These are phyloP conservation scores for Rhododendron griersonianum DNA, from an alignment of 148 eudicot species.

Conservation along the genomic window DNA sequence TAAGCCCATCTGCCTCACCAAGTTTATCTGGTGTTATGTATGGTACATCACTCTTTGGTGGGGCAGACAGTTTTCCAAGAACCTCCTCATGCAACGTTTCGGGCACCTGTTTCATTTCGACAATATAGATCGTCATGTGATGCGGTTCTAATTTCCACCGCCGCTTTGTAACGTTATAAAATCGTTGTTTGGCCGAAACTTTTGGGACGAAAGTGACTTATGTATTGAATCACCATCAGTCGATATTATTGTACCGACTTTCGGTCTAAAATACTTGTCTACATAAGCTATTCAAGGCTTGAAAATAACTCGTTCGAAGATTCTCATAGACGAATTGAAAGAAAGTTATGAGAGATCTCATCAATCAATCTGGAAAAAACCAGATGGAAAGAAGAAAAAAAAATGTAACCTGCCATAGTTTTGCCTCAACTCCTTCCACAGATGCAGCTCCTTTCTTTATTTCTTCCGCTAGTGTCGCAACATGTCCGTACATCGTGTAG, in stretches of 20 bases:
- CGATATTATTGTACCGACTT: too few species aligned
- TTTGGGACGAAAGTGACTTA: neutral
- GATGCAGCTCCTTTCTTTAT: slow-evolving; percentile 73
- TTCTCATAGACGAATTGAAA: too few species aligned
- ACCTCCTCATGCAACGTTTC: slow-evolving; percentile 55
- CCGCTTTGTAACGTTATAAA: too few species aligned
- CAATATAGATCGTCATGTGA: too few species aligned
- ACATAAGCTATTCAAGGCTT: too few species aligned
- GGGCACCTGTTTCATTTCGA: slow-evolving; percentile 38
- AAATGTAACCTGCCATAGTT: slow-evolving; percentile 66
- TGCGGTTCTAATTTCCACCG: neutral
- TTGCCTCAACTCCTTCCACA: slow-evolving; percentile 78
- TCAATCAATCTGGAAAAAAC: too few species aligned
- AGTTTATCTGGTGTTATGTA: slow-evolving; percentile 43
- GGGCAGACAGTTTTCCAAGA: slow-evolving; percentile 62
- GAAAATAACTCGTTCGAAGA: too few species aligned
- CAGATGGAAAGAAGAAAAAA: too few species aligned
- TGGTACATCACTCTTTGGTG: slow-evolving; percentile 58
- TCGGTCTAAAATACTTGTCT: too few species aligned
- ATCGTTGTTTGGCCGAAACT: too few species aligned
- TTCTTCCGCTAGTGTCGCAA: slow-evolving; percentile 60
- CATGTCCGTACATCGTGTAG: slow-evolving; percentile 78
- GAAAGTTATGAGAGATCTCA: too few species aligned
- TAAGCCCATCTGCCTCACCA: slow-evolving; percentile 63
- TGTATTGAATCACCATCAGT: too few species aligned